A percentile compares a stretch with the other conserved stretches of the same genome.
These are phyloP conservation scores for Cerrena zonata DNA, from an alignment of 1,284 basidiomycete species.

Conservation along the genomic window DNA sequence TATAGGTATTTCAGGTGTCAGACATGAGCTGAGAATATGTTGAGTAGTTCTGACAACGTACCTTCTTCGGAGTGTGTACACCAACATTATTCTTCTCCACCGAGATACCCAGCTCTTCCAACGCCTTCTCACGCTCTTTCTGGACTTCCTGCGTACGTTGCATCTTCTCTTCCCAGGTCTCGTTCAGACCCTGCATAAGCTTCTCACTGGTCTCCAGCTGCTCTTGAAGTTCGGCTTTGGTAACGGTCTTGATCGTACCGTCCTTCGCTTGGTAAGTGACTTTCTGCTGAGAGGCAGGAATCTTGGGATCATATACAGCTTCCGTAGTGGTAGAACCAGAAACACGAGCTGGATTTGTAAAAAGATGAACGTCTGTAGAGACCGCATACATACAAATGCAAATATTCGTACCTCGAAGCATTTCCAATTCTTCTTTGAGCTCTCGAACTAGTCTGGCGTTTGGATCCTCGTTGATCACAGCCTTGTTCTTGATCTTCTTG, in stretches of 20 bases:
- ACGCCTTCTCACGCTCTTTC: constrained; percentile 90
- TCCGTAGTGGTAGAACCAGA: constrained; percentile 60
- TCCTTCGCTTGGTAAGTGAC: constrained; percentile 92
- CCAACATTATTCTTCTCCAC: constrained; percentile 94
- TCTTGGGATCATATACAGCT: constrained; percentile 78
- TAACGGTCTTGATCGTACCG: constrained; percentile 90
- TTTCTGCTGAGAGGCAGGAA: constrained; percentile 92
- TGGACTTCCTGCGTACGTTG: constrained; percentile 89
- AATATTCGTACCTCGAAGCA: constrained; percentile 61
- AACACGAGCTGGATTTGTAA: constrained; percentile 61
- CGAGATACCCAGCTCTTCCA: constrained; percentile 95
- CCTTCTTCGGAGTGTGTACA: constrained; percentile 98
- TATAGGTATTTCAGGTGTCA: constrained; percentile 26
- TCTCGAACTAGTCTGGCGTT: constrained; percentile 97
- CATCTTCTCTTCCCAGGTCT: constrained; percentile 98
- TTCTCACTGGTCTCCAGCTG: constrained; percentile 96
- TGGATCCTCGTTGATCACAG: constrained; percentile 97
- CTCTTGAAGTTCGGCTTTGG: constrained; percentile 94
- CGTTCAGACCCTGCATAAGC: constrained; percentile 91
- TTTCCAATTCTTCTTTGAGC: constrained; percentile 94
- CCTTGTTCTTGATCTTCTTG: constrained; percentile 99
- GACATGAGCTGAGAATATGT: not conserved
- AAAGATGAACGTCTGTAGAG: constrained; percentile 11
- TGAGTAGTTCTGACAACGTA: constrained; percentile 20
- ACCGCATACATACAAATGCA: not conserved